phyloP scores from a whole-genome alignment of 2,329 filamentous ascomycete genomes.

The Beauveria caledonica region DNA sequence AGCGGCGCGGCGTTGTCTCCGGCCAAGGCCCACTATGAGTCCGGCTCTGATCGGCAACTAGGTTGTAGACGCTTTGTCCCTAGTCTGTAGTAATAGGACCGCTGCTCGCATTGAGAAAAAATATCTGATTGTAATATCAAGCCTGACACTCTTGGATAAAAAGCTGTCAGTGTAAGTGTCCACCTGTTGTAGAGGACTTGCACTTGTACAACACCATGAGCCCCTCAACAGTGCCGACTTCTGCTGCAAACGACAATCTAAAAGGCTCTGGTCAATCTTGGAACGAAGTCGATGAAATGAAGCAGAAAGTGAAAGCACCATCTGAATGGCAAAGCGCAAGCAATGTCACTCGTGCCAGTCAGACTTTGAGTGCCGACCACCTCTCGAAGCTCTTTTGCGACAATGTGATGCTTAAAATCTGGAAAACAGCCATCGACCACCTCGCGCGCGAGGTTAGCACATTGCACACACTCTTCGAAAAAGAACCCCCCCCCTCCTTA shows the following conservation, averaged over 20 bases:
- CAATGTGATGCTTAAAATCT: slow-evolving; percentile 6
- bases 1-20: not conserved
- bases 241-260: not conserved
- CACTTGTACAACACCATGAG: not conserved
- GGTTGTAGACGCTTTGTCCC: not conserved
- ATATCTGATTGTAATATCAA: not conserved
- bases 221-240: not conserved
- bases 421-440: slow-evolving; percentile 12
- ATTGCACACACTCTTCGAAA: no score
- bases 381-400: not conserved
- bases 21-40: not conserved
- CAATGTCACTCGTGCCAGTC: not conserved
- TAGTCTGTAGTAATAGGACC: not conserved
- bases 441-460: slow-evolving; percentile 3
- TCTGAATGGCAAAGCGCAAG: not conserved
- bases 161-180: not conserved
- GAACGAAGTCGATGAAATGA: not conserved
- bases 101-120: not conserved
- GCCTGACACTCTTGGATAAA: not conserved
- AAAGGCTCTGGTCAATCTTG: not conserved
- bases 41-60: not conserved
- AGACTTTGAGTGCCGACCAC: not conserved
- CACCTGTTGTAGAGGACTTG: not conserved
- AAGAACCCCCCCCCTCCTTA: no score
- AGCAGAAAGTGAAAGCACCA: not conserved